Base-by-base conservation (phyloP, 768 basidiomycete species). In the Leccinum longicurvipes region DNA sequence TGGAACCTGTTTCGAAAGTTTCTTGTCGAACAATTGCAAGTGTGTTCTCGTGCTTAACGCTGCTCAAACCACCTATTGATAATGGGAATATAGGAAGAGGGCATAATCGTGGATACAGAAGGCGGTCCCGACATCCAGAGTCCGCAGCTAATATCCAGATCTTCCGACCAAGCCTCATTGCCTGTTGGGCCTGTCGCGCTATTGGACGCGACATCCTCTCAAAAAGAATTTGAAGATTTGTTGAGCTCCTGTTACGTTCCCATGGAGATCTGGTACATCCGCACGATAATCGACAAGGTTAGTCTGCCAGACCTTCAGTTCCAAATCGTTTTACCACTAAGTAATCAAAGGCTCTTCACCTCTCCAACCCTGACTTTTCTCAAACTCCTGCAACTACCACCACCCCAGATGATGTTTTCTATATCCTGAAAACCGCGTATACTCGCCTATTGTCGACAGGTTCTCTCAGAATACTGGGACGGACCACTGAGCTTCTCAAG, bases 1-100 rank as follows among this genome's bases (percentile, higher is more conserved):
- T 99, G 96, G 96, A 84, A 83, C 60, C 70, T 98, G 59, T 95
- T 98, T 73, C 82, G 86, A 51, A 87, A 90, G 54, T 99, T 98
- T 69, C 76, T 98, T 17, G 76, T 83, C 29, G 89, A 90, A 50
- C 80, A 87, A 29, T 70, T 94, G 9, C 78, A 77, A 70, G 94
- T 87, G 63, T 58, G 76, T 55, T 21, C 6, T 11, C 19, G 21
- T 32, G 1, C 12, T 10, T 6, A 21, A 49, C 5, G 55, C 21
- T 48, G 1, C 10, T 32, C 24, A 1, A n/a, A 14, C 9, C 12
- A 9, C 44, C 39, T 42, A 32, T 51, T 56, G 32, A 65, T 41
- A 27, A 41, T 19, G 9, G 14, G 27, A 50, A 59, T 36, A 0
- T 28, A 67, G 66, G 66, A 63, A 56, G 64, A 62, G 25, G 60